Evolutionary conservation across 2,329 filamentous ascomycete genomes (phyloP), one percentile per base, ranked within the genome.

Genomic region (Penicillium sp.): DNA sequence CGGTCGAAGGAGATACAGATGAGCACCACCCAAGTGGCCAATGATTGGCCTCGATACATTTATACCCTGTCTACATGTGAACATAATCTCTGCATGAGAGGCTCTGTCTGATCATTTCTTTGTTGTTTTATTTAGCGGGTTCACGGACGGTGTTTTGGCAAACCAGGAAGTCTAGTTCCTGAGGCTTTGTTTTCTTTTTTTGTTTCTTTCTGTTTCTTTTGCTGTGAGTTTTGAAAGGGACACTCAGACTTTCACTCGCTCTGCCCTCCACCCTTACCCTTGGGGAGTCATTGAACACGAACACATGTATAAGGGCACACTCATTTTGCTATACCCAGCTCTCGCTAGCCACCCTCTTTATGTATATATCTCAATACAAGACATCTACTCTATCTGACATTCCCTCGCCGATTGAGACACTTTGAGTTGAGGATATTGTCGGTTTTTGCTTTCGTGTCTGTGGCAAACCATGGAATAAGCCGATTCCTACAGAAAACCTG

Each of bases 91-190:
- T 42, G 51, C 29, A 48, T 40, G 4, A 21, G 27, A 9, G 50
- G 27, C 36, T 53, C 48, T 53, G 45, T 53, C 38, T 48, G 29
- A 34, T 51, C 16, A 50, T 59, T 45, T 58, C 27, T 59, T 63
- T 60, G 48, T 32, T 27, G 43, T 63, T 58, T 51, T 42, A 52
- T 50, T 61, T 64, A 62, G 60, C 59, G 59, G 59, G 57, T 43
- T 50, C 52, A 61, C 62, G 58, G 56, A 54, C 53, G 62, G 62
- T 61, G 62, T 65, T 61, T 11, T 40, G 56, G 54, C 52, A 62
- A 43, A 39, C 48, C 46, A 48, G 45, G 39, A 54, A 55, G 54
- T 36, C 48, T 49, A 54, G 50, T 53, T 48, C 40, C 38, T 51
- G 41, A 53, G 48, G 36, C 45, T 50, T 57, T 48, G n/a, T 55